phyloP scores from a whole-genome alignment of 148 eudicot genomes.

The Chenopodium berlandieri region DNA sequence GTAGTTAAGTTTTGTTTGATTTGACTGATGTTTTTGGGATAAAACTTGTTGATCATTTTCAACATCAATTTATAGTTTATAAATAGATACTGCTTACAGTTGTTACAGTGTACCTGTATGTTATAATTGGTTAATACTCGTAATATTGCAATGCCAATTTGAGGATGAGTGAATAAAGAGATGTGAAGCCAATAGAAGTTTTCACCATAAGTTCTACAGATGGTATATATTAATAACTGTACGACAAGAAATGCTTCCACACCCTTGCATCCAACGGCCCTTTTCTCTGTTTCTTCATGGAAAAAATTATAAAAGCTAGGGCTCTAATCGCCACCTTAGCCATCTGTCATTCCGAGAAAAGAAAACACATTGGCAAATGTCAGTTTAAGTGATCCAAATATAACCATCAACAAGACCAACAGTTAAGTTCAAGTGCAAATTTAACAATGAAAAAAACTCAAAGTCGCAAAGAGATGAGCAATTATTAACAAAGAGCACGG shows the following conservation, averaged over 20 bases:
- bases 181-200: constrained; percentile 24
- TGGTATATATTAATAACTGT: not conserved
- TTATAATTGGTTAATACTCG: no score
- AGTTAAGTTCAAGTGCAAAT: no score
- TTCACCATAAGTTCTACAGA: not conserved
- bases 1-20: no score
- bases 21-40: no score
- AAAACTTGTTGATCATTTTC: no score
- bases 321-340: not conserved
- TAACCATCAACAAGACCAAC: not conserved
- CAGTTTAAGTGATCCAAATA: not conserved
- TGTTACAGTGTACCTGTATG: no score
- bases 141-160: no score
- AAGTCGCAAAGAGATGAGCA: not conserved
- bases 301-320: not conserved
- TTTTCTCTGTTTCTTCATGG: not conserved
- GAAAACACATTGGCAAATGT: not conserved
- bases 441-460: no score
- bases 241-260: not conserved
- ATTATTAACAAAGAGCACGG: not conserved
- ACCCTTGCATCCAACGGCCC: not conserved
- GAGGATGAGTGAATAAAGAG: not conserved
- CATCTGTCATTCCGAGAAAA: not conserved
- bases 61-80: no score
- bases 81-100: no score